Percentiles rank a stretch among this genome's conserved stretches.
Evolutionary conservation across 1,284 basidiomycete species (phyloP).

Genomic region (Garcileccinum viscosum): DNA sequence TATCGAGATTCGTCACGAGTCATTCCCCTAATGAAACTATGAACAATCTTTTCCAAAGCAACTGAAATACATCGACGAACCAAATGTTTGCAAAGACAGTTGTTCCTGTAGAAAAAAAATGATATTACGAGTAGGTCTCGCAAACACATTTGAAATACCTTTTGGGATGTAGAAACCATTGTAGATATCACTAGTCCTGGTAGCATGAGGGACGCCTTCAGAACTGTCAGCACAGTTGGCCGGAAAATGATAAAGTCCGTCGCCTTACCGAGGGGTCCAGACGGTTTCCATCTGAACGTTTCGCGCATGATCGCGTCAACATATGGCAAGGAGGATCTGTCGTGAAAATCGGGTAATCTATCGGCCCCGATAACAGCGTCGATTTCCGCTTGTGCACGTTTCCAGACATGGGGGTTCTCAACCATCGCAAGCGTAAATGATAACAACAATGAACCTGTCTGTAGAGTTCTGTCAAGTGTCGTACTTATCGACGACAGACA

Average conservation of each 20-base stretch:
- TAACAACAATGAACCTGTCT: conserved; percentile 20
- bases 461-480: conserved; percentile 4
- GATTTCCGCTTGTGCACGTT: conserved; percentile 44
- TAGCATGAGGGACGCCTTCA: conserved; percentile 23
- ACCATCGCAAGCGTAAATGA: conserved; percentile 46
- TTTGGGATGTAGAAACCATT: conserved; percentile 36
- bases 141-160: conserved; percentile 17
- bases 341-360: conserved; percentile 47
- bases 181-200: conserved; percentile 28
- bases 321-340: conserved; percentile 45
- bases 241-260: not conserved
- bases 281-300: conserved; percentile 36
- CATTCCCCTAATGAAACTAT: conserved; percentile 31
- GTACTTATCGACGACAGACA: not conserved
- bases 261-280: conserved; percentile 29
- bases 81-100: conserved; percentile 30
- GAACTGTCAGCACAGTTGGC: not conserved
- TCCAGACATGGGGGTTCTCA: conserved; percentile 37
- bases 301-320: conserved; percentile 48
- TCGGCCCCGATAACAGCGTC: conserved; percentile 44
- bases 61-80: conserved; percentile 9
- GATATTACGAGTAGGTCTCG: not conserved
- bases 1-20: conserved; percentile 30
- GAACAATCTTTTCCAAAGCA: not conserved
- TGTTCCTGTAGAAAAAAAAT: conserved; percentile 9